Evolutionary conservation across 2,329 filamentous ascomycete genomes (phyloP), one percentile per base, ranked within the genome.

Genomic region (Diplodia intermedia): DNA sequence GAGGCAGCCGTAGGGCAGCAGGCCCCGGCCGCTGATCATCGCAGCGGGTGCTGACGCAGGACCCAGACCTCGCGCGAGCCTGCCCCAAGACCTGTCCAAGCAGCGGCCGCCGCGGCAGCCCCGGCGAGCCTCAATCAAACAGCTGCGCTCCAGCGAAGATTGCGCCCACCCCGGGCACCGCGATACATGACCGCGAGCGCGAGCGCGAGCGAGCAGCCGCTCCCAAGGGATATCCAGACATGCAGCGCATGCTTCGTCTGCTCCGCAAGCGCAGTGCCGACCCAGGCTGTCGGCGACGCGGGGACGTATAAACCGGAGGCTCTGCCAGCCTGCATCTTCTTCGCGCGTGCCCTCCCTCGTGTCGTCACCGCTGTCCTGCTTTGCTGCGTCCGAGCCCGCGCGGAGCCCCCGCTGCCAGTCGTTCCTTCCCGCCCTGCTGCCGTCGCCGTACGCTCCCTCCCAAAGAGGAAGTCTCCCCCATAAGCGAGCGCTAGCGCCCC

Each of bases 181-280:
- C 18, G 43, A 20, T 47, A 47, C 43, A 47, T 3, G 7, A 3
- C 7, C 15, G 29, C 29, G 53, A 36, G 53, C 53, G 29, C 52
- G 52, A 29, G 36, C 9, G 12, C 12, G 36, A 2, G 43, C 43
- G 20, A 11, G 47, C 15, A 12, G 47, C 20, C 20, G 60, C 29
- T 52, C 43, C 60, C 20, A 50, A 52, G 60, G 60, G 57, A 31
- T 6, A 23, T 50, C 47, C 60, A 50, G 36, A 63, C 60, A 63
- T 49, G 60, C 60, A 63, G 60, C 60, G 60, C 60, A 52, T 63
- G 60, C 60, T 63, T 61, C 56, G 23, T 61, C 56, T 49, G 40
- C 20, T 61, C 40, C 26, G 38, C 60, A 63, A 63, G 47, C 60
- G n/a, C 29, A 63, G 43, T 26, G 31, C n/a, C 60, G 60, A 63